Conservation (phyloP, 306 rosid genomes). For the Fagus crenata region DNA sequence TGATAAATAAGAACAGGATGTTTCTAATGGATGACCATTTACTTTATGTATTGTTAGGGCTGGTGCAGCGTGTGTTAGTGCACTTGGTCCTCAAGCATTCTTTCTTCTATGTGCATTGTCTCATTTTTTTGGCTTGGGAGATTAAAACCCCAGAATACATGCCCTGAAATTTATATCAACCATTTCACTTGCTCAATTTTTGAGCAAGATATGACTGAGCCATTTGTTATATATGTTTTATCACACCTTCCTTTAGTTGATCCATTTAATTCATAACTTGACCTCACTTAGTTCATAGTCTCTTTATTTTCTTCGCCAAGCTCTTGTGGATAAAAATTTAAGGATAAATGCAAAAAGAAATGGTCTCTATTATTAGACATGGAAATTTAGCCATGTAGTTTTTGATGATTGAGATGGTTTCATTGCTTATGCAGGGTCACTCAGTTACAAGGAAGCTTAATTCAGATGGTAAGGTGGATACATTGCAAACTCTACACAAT, state of each 20-base stretch:
- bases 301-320: not conserved
- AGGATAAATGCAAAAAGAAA: not conserved
- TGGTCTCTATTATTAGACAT: not conserved
- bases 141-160: not conserved
- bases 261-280: not conserved
- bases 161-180: not conserved
- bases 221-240: not conserved
- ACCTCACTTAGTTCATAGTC: not conserved
- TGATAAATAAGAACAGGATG: not conserved
- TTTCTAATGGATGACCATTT: not conserved
- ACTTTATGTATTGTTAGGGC: not conserved
- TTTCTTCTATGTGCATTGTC: not conserved
- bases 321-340: not conserved
- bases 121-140: not conserved
- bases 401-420: conserved; percentile 13
- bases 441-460: conserved; percentile 73
- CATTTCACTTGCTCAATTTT: not conserved
- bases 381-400: not conserved
- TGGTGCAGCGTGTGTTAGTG: not conserved
- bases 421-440: conserved; percentile 61
- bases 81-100: not conserved
- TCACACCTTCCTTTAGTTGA: not conserved
- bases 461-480: conserved; percentile 67
- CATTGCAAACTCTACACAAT: conserved; percentile 73
- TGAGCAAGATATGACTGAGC: not conserved